Evolutionary conservation across 257 asterid genomes (phyloP).

Genomic region (Cinchona pubescens): DNA sequence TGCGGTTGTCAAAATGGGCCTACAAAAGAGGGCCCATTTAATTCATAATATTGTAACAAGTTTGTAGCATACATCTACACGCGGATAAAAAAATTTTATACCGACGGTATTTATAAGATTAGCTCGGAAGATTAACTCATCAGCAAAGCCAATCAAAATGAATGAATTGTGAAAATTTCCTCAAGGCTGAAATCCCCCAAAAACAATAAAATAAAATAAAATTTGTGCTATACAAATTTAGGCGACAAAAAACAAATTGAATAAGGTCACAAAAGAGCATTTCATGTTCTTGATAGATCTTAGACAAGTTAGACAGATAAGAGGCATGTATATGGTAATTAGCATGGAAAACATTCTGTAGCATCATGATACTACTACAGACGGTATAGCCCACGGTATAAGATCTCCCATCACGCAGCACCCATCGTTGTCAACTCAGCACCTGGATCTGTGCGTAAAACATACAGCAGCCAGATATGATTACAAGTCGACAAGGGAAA

Average conservation of each 20-base stretch:
- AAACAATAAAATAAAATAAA: neutral
- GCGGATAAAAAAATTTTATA: too few species aligned
- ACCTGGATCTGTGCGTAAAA: constrained; percentile 61
- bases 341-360: constrained; percentile 9
- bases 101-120: too few species aligned
- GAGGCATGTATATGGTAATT: neutral
- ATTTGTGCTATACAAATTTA: neutral
- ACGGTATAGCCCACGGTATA: neutral
- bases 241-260: neutral
- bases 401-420: constrained; percentile 30
- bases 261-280: neutral
- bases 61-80: too few species aligned
- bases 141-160: neutral
- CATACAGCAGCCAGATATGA: neutral
- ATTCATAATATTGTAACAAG: too few species aligned
- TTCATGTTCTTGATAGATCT: neutral
- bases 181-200: neutral
- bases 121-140: neutral
- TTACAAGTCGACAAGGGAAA: neutral
- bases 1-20: too few species aligned
- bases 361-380: constrained; percentile 17
- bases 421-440: constrained; percentile 52
- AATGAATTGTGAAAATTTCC: neutral
- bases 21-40: too few species aligned
- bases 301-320: neutral